These are phyloP conservation scores for Phanerodontia chrysosporium DNA, from an alignment of 768 basidiomycete genomes.

Conservation along the genomic window DNA sequence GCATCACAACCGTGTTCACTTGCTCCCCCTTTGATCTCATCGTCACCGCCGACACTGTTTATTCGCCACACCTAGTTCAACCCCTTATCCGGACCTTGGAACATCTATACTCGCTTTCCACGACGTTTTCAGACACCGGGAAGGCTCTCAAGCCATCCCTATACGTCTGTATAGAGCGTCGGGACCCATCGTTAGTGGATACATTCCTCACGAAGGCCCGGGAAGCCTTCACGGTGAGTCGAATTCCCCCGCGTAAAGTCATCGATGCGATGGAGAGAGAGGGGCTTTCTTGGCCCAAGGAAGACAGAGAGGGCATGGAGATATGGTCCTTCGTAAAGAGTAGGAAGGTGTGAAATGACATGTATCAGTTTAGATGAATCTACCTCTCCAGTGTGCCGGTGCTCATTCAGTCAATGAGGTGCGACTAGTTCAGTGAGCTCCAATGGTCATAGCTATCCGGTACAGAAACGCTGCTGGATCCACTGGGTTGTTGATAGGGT, in stretches of 20 bases:
- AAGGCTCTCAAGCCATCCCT: slow-evolving; percentile 40
- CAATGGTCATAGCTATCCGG: too few species aligned
- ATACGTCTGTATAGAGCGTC: slow-evolving; percentile 68
- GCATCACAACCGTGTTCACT: slow-evolving; percentile 20
- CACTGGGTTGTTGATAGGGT: too few species aligned
- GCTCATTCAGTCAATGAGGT: too few species aligned
- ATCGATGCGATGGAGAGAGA: slow-evolving; percentile 55
- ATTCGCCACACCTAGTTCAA: slow-evolving; percentile 51
- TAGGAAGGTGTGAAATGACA: background rate
- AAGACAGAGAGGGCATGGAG: slow-evolving; percentile 81
- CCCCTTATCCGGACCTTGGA: slow-evolving; percentile 72
- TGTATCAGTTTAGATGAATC: too few species aligned
- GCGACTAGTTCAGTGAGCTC: too few species aligned
- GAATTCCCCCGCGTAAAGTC: slow-evolving; percentile 56
- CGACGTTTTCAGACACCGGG: slow-evolving; percentile 6
- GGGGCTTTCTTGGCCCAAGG: slow-evolving; percentile 54
- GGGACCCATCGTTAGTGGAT: slow-evolving; percentile 67
- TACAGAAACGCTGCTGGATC: too few species aligned
- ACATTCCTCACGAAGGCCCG: slow-evolving; percentile 52
- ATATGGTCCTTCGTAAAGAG: slow-evolving; percentile 53
- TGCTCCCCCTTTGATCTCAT: slow-evolving; percentile 71
- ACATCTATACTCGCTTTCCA: slow-evolving; percentile 41
- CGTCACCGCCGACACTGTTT: slow-evolving; percentile 81
- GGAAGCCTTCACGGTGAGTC: slow-evolving; percentile 45
- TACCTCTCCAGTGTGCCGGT: too few species aligned